phyloP scores from a whole-genome alignment of 2,329 filamentous ascomycete genomes.

The Stromatinia cepivora region DNA sequence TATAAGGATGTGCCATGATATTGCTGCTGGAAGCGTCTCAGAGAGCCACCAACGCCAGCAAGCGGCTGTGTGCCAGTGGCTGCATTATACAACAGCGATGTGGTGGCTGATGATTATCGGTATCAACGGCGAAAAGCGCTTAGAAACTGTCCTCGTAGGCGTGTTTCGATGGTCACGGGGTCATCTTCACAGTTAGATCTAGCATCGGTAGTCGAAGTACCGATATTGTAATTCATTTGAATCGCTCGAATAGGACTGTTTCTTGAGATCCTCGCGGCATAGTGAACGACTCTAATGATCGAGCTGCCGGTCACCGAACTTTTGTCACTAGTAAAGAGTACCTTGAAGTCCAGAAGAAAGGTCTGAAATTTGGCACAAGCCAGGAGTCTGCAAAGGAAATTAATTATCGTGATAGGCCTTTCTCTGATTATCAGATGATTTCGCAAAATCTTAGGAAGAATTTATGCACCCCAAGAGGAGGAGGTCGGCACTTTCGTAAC shows the following conservation, averaged over 20 bases:
- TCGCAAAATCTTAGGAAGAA: neutral
- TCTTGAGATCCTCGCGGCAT: neutral
- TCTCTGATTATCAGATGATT: neutral
- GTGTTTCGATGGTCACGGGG: slow-evolving; percentile 2
- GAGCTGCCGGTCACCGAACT: neutral
- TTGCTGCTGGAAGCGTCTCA: neutral
- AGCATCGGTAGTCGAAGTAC: slow-evolving; percentile 10
- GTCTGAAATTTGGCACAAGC: neutral
- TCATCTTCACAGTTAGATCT: slow-evolving; percentile 25
- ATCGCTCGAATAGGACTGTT: neutral
- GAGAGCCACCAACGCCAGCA: neutral
- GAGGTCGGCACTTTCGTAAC: too few species aligned
- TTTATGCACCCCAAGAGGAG: neutral
- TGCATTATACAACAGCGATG: neutral
- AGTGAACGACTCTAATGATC: neutral
- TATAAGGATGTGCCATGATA: neutral
- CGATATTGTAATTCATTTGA: slow-evolving; percentile 21
- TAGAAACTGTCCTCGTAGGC: neutral
- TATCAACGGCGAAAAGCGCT: neutral
- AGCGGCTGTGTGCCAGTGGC: neutral
- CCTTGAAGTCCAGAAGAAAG: too few species aligned
- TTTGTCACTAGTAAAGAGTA: neutral
- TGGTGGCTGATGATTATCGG: neutral
- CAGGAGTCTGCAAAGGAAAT: too few species aligned
- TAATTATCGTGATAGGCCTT: too few species aligned